Evolutionary conservation across 2,329 filamentous ascomycete species (phyloP).

Genomic region (Helminthosporium solani): DNA sequence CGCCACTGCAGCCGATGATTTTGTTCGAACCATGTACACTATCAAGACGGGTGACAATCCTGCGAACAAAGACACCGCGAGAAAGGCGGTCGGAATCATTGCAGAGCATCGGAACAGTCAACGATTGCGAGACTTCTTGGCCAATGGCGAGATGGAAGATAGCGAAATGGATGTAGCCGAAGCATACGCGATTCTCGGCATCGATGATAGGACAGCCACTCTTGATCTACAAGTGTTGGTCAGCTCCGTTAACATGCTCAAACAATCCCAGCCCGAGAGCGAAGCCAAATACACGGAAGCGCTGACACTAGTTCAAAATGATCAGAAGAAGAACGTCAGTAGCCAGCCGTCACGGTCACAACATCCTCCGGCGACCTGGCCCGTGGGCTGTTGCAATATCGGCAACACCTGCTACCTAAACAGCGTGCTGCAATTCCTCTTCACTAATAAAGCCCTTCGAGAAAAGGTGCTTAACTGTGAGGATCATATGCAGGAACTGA

Average conservation of each 20-base stretch:
- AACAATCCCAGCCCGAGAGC: slow-evolving; percentile 47
- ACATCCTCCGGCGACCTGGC: slow-evolving; percentile 56
- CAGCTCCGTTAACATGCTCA: slow-evolving; percentile 18
- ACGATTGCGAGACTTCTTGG: slow-evolving; percentile 54
- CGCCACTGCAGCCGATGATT: slow-evolving; percentile 54
- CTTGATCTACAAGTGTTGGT: slow-evolving; percentile 49
- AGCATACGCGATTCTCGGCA: slow-evolving; percentile 45
- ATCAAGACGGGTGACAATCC: slow-evolving; percentile 58
- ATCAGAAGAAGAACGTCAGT: slow-evolving; percentile 27
- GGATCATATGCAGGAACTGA: slow-evolving; percentile 66
- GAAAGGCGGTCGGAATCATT: slow-evolving; percentile 60
- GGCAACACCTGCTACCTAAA: slow-evolving; percentile 98
- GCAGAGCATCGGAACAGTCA: slow-evolving; percentile 59
- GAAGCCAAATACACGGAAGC: slow-evolving; percentile 50
- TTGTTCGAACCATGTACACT: slow-evolving; percentile 58
- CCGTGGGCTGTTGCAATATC: slow-evolving; percentile 87
- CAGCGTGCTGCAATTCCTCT: slow-evolving; percentile 92
- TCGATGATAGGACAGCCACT: slow-evolving; percentile 53
- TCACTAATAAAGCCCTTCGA: slow-evolving; percentile 79
- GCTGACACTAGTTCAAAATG: slow-evolving; percentile 46
- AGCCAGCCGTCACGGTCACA: slow-evolving; percentile 13
- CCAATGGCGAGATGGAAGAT: slow-evolving; percentile 52
- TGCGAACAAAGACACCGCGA: slow-evolving; percentile 51
- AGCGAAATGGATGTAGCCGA: slow-evolving; percentile 54
- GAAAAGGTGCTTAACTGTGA: slow-evolving; percentile 78